Percentiles rank a stretch among this genome's conserved stretches.
These are phyloP conservation scores for Leonotis leonurus DNA, from an alignment of 257 asterid genomes.

Conservation along the genomic window DNA sequence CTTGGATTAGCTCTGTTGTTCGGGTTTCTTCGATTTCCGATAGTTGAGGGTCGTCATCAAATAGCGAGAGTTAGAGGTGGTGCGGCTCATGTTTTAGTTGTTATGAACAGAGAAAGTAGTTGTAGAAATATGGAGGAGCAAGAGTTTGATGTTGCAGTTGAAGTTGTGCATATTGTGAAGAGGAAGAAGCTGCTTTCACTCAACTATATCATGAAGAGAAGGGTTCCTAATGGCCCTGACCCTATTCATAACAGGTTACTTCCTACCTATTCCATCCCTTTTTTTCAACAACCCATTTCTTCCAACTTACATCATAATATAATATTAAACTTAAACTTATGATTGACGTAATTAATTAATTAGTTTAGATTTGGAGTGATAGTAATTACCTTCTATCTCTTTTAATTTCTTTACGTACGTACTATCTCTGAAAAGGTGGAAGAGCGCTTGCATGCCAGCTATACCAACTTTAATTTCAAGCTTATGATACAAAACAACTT, in stretches of 20 bases:
- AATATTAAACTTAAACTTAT: no score
- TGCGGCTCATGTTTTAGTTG: no score
- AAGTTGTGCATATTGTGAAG: not conserved
- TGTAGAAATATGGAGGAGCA: constrained; percentile 12
- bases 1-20: constrained; percentile 20
- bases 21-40: constrained; percentile 27
- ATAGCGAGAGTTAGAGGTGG: not conserved
- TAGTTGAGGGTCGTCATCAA: constrained; percentile 6
- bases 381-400: no score
- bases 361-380: no score
- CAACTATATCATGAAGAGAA: constrained; percentile 43
- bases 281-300: not conserved
- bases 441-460: not conserved
- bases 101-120: not conserved
- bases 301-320: no score
- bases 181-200: constrained; percentile 2
- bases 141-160: not conserved
- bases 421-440: not conserved
- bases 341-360: no score
- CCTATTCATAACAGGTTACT: constrained; percentile 66
- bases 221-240: constrained; percentile 69
- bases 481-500: not conserved
- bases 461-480: not conserved
- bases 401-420: not conserved
- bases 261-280: not conserved